These are phyloP conservation scores for Nymphaea colorata DNA, from an alignment of 164 flowering plant species.

Conservation along the genomic window DNA sequence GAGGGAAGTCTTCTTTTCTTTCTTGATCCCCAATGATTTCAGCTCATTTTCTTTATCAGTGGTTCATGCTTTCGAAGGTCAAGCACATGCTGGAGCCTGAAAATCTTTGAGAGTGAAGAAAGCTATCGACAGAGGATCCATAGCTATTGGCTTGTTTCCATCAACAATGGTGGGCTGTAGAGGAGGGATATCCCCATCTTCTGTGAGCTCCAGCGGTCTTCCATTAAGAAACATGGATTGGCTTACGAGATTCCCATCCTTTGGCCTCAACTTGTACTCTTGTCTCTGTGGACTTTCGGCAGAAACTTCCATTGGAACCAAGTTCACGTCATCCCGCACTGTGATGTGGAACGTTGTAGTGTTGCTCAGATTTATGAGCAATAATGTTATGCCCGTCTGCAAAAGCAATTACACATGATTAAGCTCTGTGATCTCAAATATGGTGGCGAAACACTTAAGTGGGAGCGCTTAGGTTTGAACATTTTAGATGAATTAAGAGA, in stretches of 20 bases:
- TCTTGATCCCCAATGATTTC: too few relatives aligned
- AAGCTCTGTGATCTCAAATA: not conserved
- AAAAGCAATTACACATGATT: not conserved
- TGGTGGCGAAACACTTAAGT: not conserved
- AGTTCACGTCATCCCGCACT: constrained; percentile 17
- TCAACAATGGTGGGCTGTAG: constrained; percentile 30
- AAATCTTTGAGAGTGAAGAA: constrained; percentile 51
- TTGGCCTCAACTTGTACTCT: constrained; percentile 72
- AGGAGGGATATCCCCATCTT: constrained; percentile 45
- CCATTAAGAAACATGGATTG: constrained; percentile 64
- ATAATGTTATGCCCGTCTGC: constrained; percentile 38
- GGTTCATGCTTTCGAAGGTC: constrained; percentile 2
- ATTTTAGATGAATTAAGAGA: not conserved
- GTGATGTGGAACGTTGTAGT: constrained; percentile 24
- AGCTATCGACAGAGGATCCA: constrained; percentile 65
- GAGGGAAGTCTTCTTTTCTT: too few relatives aligned
- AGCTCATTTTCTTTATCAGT: too few relatives aligned
- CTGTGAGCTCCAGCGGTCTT: constrained; percentile 34
- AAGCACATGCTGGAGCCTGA: constrained; percentile 53
- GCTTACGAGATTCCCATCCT: constrained; percentile 58
- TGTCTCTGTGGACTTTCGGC: constrained; percentile 15
- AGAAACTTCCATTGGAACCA: not conserved
- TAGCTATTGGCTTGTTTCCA: constrained; percentile 27
- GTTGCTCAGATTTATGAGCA: constrained; percentile 46
- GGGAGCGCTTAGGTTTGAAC: not conserved